These are phyloP conservation scores for Fusarium setosum DNA, from an alignment of 2,329 filamentous ascomycete genomes.

Conservation along the genomic window DNA sequence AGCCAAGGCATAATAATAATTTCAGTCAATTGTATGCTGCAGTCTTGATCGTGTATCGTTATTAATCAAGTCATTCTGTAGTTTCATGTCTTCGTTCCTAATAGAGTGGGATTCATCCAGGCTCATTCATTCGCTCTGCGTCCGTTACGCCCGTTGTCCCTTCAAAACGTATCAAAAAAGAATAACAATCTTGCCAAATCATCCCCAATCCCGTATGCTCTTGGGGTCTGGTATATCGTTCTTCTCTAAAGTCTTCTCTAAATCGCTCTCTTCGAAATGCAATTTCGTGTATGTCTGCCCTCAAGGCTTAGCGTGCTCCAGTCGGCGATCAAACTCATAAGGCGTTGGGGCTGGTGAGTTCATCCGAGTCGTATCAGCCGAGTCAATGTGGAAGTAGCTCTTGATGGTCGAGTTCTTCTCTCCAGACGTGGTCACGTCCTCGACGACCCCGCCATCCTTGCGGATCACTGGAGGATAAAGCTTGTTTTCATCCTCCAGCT, in stretches of 20 bases:
- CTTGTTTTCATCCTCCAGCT: constrained; percentile 10
- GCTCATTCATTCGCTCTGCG: neutral
- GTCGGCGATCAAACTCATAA: constrained; percentile 42
- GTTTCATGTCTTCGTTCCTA: constrained; percentile 16
- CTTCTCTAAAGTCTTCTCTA: constrained; percentile 13
- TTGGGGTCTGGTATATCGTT: constrained; percentile 23
- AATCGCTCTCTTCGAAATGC: constrained; percentile 19
- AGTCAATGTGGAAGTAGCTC: constrained; percentile 45
- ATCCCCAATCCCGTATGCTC: constrained; percentile 29
- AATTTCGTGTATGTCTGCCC: constrained; percentile 5
- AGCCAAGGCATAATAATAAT: neutral
- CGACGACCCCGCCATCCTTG: constrained; percentile 39
- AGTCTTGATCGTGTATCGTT: neutral
- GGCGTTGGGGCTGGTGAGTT: constrained; percentile 48
- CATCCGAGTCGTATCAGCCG: constrained; percentile 41
- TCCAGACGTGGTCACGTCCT: constrained; percentile 25
- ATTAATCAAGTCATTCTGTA: constrained; percentile 27
- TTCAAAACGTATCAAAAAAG: neutral
- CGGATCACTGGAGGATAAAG: constrained; percentile 41
- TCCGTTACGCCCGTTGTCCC: constrained; percentile 2
- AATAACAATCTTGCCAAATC: neutral
- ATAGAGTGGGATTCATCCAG: neutral
- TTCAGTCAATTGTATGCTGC: neutral
- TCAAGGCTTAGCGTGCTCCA: constrained; percentile 31
- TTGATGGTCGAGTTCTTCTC: constrained; percentile 40